Conservation (phyloP, 2,329 filamentous ascomycete genomes). For the Ceratocystis destructans region DNA sequence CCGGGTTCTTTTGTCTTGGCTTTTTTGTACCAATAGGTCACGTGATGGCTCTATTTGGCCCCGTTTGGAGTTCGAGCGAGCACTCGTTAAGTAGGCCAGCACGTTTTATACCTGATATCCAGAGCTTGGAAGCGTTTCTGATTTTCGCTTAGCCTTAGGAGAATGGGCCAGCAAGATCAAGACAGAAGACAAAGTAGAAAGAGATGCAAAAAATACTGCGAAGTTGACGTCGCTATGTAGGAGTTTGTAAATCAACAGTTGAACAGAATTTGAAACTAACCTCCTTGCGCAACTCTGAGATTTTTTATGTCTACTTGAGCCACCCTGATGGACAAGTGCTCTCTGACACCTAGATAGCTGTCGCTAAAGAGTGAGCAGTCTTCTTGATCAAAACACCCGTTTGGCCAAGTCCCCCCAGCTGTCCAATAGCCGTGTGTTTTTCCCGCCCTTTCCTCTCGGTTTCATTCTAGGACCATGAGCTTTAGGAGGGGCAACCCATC, state of each 20-base stretch:
- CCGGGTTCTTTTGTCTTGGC: slow-evolving; percentile 5
- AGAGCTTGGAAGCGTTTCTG: no score
- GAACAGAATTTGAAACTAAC: neutral
- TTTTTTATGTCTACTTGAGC: neutral
- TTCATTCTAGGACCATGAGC: neutral
- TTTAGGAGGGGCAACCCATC: neutral
- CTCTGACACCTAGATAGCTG: neutral
- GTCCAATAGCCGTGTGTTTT: neutral
- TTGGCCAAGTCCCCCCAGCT: neutral
- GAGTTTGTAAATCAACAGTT: no score
- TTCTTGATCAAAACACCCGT: neutral
- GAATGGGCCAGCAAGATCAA: no score
- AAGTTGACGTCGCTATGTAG: no score
- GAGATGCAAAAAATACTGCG: no score
- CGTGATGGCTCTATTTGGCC: neutral
- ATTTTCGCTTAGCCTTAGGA: no score
- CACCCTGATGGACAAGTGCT: neutral
- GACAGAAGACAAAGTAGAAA: no score
- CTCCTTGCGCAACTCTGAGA: neutral
- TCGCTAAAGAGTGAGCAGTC: no score
- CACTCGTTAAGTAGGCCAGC: no score
- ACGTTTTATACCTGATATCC: no score
- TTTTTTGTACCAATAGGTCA: neutral
- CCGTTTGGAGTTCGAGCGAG: neutral
- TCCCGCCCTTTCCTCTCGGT: neutral